Evolutionary conservation across 495 filamentous ascomycete species (phyloP), one percentile per base, ranked within the genome.

Genomic region (Hypoxylon crocopeplum): DNA sequence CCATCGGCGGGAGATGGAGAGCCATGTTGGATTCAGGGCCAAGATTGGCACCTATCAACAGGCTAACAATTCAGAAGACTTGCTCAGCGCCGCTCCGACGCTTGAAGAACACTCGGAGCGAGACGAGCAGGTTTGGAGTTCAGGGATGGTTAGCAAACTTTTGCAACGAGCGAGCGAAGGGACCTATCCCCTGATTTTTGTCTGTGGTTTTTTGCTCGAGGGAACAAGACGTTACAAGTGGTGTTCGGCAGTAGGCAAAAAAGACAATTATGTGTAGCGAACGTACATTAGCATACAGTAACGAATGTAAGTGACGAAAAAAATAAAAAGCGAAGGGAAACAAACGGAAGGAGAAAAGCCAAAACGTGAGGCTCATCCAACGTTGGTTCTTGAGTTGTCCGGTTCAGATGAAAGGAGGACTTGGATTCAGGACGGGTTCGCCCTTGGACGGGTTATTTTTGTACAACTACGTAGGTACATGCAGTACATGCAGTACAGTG

Each of bases 1-100:
- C 63, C 61, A 69, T 61, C 30, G 68, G 67, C 17, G 77, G 75
- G 50, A 80, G 72, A 54, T 78, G 73, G 59, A 76, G 71, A 50
- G 78, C 65, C 77, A 79, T 79, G 65, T 56, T 72, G 69, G 56
- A 48, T 49, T 16, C 42, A 64, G 56, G 62, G 68, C 68, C 68
- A 52, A 45, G 42, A 50, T 44, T 64, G 61, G 61, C 61, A 50
- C 61, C 61, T 64, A 49, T 58, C 55, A 55, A 56, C 33, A 30
- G 25, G 16, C 33, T 50, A 50, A 48, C 53, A 25, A 48, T 45
- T 40, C 60, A 54, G 17, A 39, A 54, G 42, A 36, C 19, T 50
- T 48, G 2, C 27, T 49, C 32, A 19, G 54, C 44, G 60, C 32
- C 49, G 37, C 7, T 17, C 10, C 7, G 55, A 59, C 50, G 61